Conservation (phyloP, 768 basidiomycete species). For the Tulasnella calospora region DNA sequence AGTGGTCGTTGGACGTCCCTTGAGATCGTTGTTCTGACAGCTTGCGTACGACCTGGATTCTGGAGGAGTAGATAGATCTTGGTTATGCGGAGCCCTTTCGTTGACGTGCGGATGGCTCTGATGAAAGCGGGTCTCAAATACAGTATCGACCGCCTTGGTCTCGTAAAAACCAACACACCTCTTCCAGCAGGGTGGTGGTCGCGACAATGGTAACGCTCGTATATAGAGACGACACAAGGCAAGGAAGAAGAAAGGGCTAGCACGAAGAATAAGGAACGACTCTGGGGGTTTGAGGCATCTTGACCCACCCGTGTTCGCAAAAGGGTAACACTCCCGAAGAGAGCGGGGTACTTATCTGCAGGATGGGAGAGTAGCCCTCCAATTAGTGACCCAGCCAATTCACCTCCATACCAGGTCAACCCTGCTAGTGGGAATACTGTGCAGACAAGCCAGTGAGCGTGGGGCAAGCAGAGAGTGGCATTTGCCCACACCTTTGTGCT, state of each 20-base stretch:
- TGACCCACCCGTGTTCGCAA: background rate
- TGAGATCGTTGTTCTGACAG: background rate
- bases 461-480: background rate
- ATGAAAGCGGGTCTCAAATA: background rate
- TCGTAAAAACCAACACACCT: background rate
- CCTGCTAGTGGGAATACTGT: slow-evolving; percentile 10
- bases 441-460: background rate
- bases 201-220: background rate
- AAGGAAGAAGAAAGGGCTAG: background rate
- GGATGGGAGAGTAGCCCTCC: slow-evolving; percentile 43
- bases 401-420: slow-evolving; percentile 12
- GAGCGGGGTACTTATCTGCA: background rate
- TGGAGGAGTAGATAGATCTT: background rate
- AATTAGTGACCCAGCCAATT: slow-evolving; percentile 33
- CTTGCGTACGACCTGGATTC: background rate
- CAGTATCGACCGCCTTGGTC: background rate
- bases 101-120: background rate
- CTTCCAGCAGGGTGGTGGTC: background rate
- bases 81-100: background rate
- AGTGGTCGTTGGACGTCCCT: background rate
- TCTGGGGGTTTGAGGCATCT: background rate
- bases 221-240: background rate
- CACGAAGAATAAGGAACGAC: background rate
- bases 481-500: slow-evolving; percentile 40
- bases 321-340: background rate